Evolutionary conservation across 768 basidiomycete species (phyloP), one percentile per base, ranked within the genome.

Genomic region (Scleroderma bovista): DNA sequence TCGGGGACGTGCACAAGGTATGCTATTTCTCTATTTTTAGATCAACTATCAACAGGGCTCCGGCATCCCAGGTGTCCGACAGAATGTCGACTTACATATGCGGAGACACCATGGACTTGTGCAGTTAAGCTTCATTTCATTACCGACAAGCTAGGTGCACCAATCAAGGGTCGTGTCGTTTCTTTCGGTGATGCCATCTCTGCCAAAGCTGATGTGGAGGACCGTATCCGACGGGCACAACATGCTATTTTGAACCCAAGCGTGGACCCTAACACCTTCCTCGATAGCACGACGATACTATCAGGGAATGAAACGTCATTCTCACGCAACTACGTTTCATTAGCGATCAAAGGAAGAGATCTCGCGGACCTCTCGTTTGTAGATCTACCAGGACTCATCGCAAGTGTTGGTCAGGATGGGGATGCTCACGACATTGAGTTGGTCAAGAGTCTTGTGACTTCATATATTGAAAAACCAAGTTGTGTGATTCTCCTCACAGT

Each of bases 141-240:
- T 48, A 66, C 56, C 40, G 72, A 74, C 50, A 54, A 42, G 2
- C 22, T 60, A 4, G 74, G 72, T 11, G 46, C 0, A 49, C 66
- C 13, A 0, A 54, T 51, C 33, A 58, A 54, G 10, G 57, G 66
- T 24, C n/a, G 17, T 1, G 64, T 70, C 44, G 51, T 57, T 15
- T 46, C 57, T 1, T 86, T 84, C 56, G 79, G 80, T 0, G 54
- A 59, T 0, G 23, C 55, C 2, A 61, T 83, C 29, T 65, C 64
- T 4, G 57, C 79, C 41, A 76, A 70, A 40, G 29, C 37, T 1
- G 55, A 66, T 0, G 75, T 86, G 7, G 83, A 84, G 48, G 55
- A 74, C 3, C 72, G 71, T 64, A 68, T 85, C 12, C 74, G 80
- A 23, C 71, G 83, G 3, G 83, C 84, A 0, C 83, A 85, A 56